phyloP scores from a whole-genome alignment of 768 basidiomycete species.

The Boletus eberwhitei region DNA sequence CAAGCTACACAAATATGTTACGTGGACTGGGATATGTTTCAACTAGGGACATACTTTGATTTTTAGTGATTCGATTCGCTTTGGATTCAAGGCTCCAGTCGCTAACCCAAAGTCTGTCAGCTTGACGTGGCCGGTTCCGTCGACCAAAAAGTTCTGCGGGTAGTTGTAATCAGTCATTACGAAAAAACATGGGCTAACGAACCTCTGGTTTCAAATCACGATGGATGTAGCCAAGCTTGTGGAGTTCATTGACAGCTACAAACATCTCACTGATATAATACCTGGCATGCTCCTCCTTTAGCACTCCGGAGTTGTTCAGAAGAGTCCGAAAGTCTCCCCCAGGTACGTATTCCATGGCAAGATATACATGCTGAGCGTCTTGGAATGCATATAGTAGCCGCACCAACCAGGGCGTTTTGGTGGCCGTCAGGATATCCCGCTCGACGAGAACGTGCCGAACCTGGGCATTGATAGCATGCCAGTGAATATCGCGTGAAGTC shows the following conservation, averaged over 20 bases:
- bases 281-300: slow-evolving; percentile 94
- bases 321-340: slow-evolving; percentile 98
- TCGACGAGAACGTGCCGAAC: slow-evolving; percentile 98
- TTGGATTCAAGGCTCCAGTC: slow-evolving; percentile 92
- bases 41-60: slow-evolving; percentile 59
- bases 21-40: not conserved
- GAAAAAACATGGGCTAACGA: slow-evolving; percentile 14
- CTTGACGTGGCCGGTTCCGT: slow-evolving; percentile 94
- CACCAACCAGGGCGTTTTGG: slow-evolving; percentile 97
- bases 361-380: slow-evolving; percentile 84
- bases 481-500: not conserved
- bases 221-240: slow-evolving; percentile 97
- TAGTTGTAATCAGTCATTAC: not conserved
- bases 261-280: slow-evolving; percentile 99
- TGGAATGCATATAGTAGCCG: slow-evolving; percentile 95
- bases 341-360: slow-evolving; percentile 99
- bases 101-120: slow-evolving; percentile 97
- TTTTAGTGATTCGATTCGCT: slow-evolving; percentile 90
- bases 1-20: slow-evolving; percentile 54
- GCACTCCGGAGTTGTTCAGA: slow-evolving; percentile 94
- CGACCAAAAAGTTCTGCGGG: slow-evolving; percentile 90
- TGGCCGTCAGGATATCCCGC: slow-evolving; percentile 95
- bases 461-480: slow-evolving; percentile 35
- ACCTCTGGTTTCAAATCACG: slow-evolving; percentile 98
- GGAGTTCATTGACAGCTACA: slow-evolving; percentile 86